Evolutionary conservation across 768 basidiomycete species (phyloP).

Genomic region (Asterophora lycoperdoides): DNA sequence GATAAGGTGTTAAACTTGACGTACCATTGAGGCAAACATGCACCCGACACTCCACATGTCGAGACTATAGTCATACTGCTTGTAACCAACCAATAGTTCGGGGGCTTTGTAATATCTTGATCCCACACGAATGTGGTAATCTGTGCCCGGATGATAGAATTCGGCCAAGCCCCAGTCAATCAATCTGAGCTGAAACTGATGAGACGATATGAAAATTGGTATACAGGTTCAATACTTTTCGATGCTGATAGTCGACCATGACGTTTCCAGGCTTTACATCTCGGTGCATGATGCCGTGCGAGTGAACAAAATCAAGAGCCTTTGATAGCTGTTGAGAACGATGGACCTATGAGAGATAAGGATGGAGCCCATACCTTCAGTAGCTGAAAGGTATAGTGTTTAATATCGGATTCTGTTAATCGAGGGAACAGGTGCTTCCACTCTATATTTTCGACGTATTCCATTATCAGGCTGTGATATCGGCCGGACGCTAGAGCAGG

Average conservation of each 20-base stretch:
- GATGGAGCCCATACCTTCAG: conserved; percentile 37
- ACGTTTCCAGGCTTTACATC: conserved; percentile 51
- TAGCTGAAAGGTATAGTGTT: conserved; percentile 64
- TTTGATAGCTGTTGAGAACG: not conserved
- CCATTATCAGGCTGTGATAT: conserved; percentile 64
- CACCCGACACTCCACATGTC: conserved; percentile 75
- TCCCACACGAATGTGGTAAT: conserved; percentile 71
- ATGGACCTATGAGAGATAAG: not conserved
- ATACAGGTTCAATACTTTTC: conserved; percentile 39
- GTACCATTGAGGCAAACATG: conserved; percentile 71
- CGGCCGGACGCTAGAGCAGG: conserved; percentile 39
- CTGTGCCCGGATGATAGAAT: conserved; percentile 67
- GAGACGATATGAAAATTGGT: not conserved
- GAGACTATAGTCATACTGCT: conserved; percentile 66
- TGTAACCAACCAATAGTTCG: conserved; percentile 67
- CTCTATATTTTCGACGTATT: conserved; percentile 64
- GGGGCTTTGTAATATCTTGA: conserved; percentile 73
- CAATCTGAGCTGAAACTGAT: conserved; percentile 39
- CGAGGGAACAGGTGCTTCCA: conserved; percentile 57
- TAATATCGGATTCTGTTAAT: conserved; percentile 61
- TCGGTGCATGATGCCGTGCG: conserved; percentile 69
- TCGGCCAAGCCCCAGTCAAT: conserved; percentile 80
- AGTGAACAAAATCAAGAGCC: conserved; percentile 70
- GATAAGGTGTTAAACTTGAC: conserved; percentile 16
- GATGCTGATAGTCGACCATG: conserved; percentile 65